These are phyloP conservation scores for Dianthus caryophyllus DNA, from an alignment of 148 eudicot species.

Conservation along the genomic window DNA sequence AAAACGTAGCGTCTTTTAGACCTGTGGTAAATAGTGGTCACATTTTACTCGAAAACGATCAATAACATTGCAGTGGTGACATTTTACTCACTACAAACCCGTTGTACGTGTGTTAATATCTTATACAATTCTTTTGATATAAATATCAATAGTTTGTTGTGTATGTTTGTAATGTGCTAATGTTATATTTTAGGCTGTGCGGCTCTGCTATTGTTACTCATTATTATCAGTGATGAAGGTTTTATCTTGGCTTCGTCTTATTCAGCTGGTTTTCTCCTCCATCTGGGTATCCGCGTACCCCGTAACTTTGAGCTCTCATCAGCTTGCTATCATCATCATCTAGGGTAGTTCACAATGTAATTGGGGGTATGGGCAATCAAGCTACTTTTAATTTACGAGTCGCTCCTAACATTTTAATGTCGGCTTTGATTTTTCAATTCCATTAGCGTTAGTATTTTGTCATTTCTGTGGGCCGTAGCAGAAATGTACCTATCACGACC, in stretches of 20 bases:
- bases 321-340: background rate
- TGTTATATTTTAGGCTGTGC: background rate
- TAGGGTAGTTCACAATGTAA: background rate
- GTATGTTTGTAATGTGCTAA: too few species aligned
- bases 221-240: background rate
- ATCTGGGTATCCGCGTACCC: background rate
- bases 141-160: too few species aligned
- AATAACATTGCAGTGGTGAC: too few species aligned
- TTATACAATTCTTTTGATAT: too few species aligned
- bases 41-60: too few species aligned
- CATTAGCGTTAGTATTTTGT: background rate
- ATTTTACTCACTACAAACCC: too few species aligned
- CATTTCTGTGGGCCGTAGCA: constrained; percentile 1
- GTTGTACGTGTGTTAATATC: too few species aligned
- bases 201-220: background rate
- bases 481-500: constrained; percentile 3
- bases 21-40: too few species aligned
- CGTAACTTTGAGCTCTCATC: background rate
- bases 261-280: background rate
- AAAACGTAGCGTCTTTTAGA: too few species aligned
- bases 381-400: background rate
- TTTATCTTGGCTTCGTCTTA: background rate
- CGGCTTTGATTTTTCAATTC: background rate
- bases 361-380: background rate
- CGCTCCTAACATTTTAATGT: background rate